Conservation (phyloP, 1,139 yeast genomes). For the Blastobotrys elegans region DNA sequence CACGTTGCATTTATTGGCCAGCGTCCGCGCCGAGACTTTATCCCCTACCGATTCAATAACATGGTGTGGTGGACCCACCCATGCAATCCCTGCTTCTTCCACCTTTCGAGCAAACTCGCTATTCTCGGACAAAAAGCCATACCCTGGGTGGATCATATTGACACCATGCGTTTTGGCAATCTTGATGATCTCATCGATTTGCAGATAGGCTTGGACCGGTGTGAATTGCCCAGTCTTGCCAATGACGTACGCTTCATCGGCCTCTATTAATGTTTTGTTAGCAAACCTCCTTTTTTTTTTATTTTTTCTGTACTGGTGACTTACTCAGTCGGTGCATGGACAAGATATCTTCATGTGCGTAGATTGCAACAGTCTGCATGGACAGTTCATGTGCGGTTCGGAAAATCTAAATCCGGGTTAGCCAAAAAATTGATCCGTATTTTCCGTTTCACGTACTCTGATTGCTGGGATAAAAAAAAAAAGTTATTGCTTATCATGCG, state of each 20-base stretch:
- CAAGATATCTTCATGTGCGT: constrained; percentile 92
- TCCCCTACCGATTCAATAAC: constrained; percentile 96
- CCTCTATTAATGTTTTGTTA: constrained; percentile 26
- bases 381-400: constrained; percentile 97
- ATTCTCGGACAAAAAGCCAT: constrained; percentile 93
- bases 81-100: constrained; percentile 83
- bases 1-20: constrained; percentile 77
- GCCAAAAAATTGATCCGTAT: constrained; percentile 4
- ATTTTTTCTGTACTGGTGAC: no score
- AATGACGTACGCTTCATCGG: constrained; percentile 50
- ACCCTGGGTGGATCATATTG: constrained; percentile 98
- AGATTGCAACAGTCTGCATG: constrained; percentile 96
- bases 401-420: constrained; percentile 50
- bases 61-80: constrained; percentile 90
- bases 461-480: constrained; percentile 17
- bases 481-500: not conserved
- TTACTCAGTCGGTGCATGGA: constrained; percentile 79
- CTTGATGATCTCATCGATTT: constrained; percentile 87
- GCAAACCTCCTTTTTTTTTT: not conserved
- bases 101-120: constrained; percentile 92
- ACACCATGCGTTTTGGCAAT: constrained; percentile 87
- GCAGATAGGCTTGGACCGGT: constrained; percentile 95
- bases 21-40: constrained; percentile 86
- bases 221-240: constrained; percentile 86
- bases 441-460: constrained; percentile 18